These are phyloP conservation scores for Trichoderma atrobrunneum DNA, from an alignment of 2,329 filamentous ascomycete species.

Conservation along the genomic window DNA sequence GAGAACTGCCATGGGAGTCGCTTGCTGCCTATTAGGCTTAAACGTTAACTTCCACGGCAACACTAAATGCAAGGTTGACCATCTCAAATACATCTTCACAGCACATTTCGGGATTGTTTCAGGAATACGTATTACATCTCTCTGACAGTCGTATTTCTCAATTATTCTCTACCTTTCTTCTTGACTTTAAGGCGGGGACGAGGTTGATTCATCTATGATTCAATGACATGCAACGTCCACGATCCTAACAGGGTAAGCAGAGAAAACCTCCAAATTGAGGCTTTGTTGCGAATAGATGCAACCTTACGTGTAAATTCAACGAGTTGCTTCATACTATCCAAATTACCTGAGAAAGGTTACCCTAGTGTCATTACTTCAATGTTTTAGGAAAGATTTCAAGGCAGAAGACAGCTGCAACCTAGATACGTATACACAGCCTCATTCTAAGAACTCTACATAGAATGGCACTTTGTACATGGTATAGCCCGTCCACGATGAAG, in stretches of 20 bases:
- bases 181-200: neutral
- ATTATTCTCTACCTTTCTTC: neutral
- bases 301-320: neutral
- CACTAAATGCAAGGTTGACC: neutral
- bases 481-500: too few species aligned
- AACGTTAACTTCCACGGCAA: neutral
- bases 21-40: neutral
- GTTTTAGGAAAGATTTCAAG: neutral
- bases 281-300: neutral
- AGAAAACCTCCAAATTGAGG: neutral
- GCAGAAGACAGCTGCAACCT: neutral
- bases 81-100: neutral
- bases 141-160: neutral
- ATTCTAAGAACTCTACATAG: too few species aligned
- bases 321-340: neutral
- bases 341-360: neutral
- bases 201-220: neutral
- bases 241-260: neutral
- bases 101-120: neutral
- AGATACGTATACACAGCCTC: too few species aligned
- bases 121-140: rapidly evolving
- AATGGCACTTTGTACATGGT: too few species aligned
- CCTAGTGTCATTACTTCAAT: neutral
- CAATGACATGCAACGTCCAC: rapidly evolving
- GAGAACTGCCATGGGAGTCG: neutral